Conservation (phyloP, 495 filamentous ascomycete genomes). For the Lindgomyces ingoldianus region DNA sequence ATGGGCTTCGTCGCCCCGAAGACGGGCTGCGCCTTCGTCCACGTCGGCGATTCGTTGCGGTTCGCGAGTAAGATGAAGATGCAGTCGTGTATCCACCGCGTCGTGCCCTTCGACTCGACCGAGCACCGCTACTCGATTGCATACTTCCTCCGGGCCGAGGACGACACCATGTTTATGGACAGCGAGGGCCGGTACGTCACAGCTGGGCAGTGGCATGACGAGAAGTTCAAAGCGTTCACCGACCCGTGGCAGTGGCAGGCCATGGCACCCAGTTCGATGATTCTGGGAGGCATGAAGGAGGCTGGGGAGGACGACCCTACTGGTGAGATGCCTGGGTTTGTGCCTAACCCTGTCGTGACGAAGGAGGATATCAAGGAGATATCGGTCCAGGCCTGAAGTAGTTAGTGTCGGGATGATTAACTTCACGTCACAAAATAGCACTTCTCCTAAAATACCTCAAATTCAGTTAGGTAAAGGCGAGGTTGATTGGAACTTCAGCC, state of each 20-base stretch:
- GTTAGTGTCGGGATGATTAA: not conserved
- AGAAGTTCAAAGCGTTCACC: slow-evolving; percentile 54
- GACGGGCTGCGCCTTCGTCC: slow-evolving; percentile 54
- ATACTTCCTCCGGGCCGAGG: slow-evolving; percentile 59
- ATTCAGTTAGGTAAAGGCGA: no score
- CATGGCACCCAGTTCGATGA: slow-evolving; percentile 25
- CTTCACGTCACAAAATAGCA: not conserved
- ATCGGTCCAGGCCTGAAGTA: slow-evolving; percentile 5
- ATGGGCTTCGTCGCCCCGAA: slow-evolving; percentile 57
- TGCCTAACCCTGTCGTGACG: not conserved
- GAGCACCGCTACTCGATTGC: slow-evolving; percentile 60
- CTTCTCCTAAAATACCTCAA: no score
- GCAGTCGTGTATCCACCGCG: slow-evolving; percentile 58
- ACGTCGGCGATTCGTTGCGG: slow-evolving; percentile 60
- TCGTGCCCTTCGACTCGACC: slow-evolving; percentile 52
- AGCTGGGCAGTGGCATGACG: slow-evolving; percentile 58
- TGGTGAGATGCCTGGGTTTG: slow-evolving; percentile 16
- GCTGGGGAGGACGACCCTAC: slow-evolving; percentile 30
- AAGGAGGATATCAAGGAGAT: slow-evolving; percentile 8
- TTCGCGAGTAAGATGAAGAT: slow-evolving; percentile 54
- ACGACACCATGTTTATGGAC: slow-evolving; percentile 55
- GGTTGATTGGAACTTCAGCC: no score
- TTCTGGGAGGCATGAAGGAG: slow-evolving; percentile 34
- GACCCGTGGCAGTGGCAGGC: slow-evolving; percentile 24
- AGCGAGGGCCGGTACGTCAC: slow-evolving; percentile 52